Conservation (phyloP, 2,329 filamentous ascomycete species). For the Ophiostoma himal-ulmi region DNA sequence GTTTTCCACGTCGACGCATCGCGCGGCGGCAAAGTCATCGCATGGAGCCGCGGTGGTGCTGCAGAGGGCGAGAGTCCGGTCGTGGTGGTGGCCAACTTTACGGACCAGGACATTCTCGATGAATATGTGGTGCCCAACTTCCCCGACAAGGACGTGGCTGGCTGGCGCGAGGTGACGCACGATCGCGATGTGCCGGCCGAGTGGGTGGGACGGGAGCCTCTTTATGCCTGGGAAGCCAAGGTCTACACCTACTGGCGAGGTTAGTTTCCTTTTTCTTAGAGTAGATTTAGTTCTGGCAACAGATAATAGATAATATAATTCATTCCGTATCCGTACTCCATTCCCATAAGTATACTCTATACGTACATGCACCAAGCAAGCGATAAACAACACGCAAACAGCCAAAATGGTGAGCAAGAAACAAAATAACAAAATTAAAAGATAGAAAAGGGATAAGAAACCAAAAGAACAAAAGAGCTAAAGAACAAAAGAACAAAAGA, state of each 20-base stretch:
- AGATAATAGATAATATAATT: background rate
- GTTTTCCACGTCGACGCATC: slow-evolving; percentile 27
- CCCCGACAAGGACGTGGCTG: slow-evolving; percentile 23
- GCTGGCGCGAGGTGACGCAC: slow-evolving; percentile 29
- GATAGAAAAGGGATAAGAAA: too few relatives aligned
- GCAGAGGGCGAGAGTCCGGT: background rate
- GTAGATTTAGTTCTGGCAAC: background rate
- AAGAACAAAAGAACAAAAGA: background rate
- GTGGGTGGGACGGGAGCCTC: slow-evolving; percentile 29
- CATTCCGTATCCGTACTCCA: slow-evolving; percentile 9
- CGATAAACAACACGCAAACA: background rate
- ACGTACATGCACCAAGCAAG: background rate
- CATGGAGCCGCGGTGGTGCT: background rate
- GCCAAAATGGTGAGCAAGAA: background rate
- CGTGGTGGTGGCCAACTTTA: background rate
- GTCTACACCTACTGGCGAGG: slow-evolving; percentile 28
- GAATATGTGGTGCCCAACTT: slow-evolving; percentile 28
- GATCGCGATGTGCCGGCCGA: slow-evolving; percentile 25
- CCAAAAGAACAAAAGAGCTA: too few relatives aligned
- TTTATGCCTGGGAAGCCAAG: slow-evolving; percentile 29
- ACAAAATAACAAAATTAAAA: background rate
- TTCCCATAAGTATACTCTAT: slow-evolving; percentile 16
- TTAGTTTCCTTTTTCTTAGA: background rate
- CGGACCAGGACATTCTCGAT: slow-evolving; percentile 17
- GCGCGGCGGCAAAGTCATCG: background rate